Percentiles rank a stretch among this genome's conserved stretches.
These are phyloP conservation scores for Parastagonospora avenae DNA, from an alignment of 2,329 filamentous ascomycete species.

Conservation along the genomic window DNA sequence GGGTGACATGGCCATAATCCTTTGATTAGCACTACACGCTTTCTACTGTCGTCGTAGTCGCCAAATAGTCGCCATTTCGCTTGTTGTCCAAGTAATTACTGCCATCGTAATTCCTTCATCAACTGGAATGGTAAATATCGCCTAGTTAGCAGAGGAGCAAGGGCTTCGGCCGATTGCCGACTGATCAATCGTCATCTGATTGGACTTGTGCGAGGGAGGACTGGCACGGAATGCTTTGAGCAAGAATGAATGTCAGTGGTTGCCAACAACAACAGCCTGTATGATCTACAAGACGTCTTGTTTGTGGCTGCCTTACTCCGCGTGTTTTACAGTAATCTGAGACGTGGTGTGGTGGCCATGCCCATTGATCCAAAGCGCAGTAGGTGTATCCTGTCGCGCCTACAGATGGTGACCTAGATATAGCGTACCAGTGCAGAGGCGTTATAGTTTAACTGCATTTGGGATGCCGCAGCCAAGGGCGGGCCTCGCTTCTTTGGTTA, in stretches of 20 bases:
- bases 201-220: conserved; percentile 46
- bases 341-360: conserved; percentile 43
- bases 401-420: conserved; percentile 36
- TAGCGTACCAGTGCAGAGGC: conserved; percentile 35
- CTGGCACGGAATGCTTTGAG: conserved; percentile 41
- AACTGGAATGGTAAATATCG: conserved; percentile 41
- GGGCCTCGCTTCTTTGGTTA: conserved; percentile 38
- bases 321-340: conserved; percentile 30
- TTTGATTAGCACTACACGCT: conserved; percentile 43
- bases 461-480: conserved; percentile 37
- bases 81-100: conserved; percentile 39
- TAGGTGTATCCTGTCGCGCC: conserved; percentile 33
- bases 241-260: conserved; percentile 45
- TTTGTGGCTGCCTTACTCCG: conserved; percentile 35
- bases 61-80: conserved; percentile 34
- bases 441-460: conserved; percentile 37
- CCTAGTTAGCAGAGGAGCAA: conserved; percentile 47
- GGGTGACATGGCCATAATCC: conserved; percentile 35
- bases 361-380: conserved; percentile 39
- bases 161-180: conserved; percentile 40
- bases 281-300: conserved; percentile 40
- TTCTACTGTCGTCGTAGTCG: conserved; percentile 26
- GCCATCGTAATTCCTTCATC: conserved; percentile 28
- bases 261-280: conserved; percentile 39
- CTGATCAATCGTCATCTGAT: conserved; percentile 39